Percentiles rank a stretch among this genome's conserved stretches.
Conservation (phyloP, 2,329 filamentous ascomycete genomes). For the Cercospora zeina region DNA sequence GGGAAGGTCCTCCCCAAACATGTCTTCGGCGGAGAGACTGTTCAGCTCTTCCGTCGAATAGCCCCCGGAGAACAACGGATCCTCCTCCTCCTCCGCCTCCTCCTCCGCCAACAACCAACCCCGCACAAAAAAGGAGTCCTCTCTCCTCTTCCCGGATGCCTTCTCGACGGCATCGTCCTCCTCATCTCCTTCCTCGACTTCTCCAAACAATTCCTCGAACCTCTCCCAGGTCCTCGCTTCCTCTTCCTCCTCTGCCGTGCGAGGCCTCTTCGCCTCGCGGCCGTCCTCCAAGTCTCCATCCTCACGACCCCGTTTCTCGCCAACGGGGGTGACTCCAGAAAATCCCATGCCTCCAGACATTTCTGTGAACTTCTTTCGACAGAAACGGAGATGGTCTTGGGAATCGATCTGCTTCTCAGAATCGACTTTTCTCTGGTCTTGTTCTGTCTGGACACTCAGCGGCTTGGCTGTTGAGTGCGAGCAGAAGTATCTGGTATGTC, state of each 20-base stretch:
- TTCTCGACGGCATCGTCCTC: background rate
- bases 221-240: background rate
- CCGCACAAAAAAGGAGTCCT: too few relatives aligned
- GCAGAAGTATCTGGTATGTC: slow-evolving; percentile 1
- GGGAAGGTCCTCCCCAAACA: background rate
- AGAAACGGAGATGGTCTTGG: slow-evolving; percentile 3
- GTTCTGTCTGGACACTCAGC: background rate
- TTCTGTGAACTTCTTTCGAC: slow-evolving; percentile 9
- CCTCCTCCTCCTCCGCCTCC: background rate
- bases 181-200: background rate
- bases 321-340: background rate
- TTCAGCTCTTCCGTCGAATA: too few relatives aligned
- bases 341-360: background rate
- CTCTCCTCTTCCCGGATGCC: background rate
- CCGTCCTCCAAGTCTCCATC: background rate
- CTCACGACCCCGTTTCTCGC: slow-evolving; percentile 5
- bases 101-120: background rate
- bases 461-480: slow-evolving; percentile 1
- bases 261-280: background rate
- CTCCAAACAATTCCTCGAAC: background rate
- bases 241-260: background rate
- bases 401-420: slow-evolving; percentile 10
- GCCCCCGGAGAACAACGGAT: too few relatives aligned
- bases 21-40: background rate
- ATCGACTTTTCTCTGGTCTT: background rate